Evolutionary conservation across 768 basidiomycete genomes (phyloP).

Genomic region (Phaeotremella fagi): DNA sequence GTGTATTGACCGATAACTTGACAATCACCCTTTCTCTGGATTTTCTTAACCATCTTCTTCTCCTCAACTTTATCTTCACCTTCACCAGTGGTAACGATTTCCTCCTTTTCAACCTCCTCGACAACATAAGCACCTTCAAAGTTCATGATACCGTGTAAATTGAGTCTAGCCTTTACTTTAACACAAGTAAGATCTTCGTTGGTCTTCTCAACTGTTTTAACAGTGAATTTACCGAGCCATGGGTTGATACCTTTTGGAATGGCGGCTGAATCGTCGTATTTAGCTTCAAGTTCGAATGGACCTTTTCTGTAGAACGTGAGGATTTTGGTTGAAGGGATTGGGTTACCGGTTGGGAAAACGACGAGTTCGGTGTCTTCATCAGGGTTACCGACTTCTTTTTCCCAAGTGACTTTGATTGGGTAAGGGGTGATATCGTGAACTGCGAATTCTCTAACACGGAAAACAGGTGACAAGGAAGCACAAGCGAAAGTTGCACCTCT

Average conservation of each 20-base stretch:
- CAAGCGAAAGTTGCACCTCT: slow-evolving; percentile 96
- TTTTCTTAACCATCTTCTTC: slow-evolving; percentile 71
- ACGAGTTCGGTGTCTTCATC: slow-evolving; percentile 83
- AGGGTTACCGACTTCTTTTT: slow-evolving; percentile 63
- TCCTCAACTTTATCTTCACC: slow-evolving; percentile 56
- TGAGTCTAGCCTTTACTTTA: slow-evolving; percentile 85
- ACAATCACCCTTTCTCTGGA: slow-evolving; percentile 76
- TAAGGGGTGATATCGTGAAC: slow-evolving; percentile 79
- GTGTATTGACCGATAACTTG: slow-evolving; percentile 64
- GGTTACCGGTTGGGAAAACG: slow-evolving; percentile 81
- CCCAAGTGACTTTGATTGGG: slow-evolving; percentile 89
- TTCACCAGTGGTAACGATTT: slow-evolving; percentile 64
- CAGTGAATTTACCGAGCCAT: slow-evolving; percentile 74
- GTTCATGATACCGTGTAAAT: slow-evolving; percentile 76
- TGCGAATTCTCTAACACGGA: slow-evolving; percentile 94
- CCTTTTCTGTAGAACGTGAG: slow-evolving; percentile 89
- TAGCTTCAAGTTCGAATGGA: slow-evolving; percentile 79
- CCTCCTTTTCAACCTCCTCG: slow-evolving; percentile 71
- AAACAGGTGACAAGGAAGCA: slow-evolving; percentile 93
- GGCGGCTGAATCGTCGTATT: slow-evolving; percentile 61
- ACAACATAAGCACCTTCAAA: slow-evolving; percentile 76
- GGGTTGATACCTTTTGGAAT: slow-evolving; percentile 80
- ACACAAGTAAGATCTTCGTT: slow-evolving; percentile 73
- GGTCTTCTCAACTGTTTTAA: slow-evolving; percentile 68
- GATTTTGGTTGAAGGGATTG: slow-evolving; percentile 87